Percentiles rank a stretch among this genome's conserved stretches.
Evolutionary conservation across 495 filamentous ascomycete species (phyloP).

Genomic region (Hamigera avellanea): DNA sequence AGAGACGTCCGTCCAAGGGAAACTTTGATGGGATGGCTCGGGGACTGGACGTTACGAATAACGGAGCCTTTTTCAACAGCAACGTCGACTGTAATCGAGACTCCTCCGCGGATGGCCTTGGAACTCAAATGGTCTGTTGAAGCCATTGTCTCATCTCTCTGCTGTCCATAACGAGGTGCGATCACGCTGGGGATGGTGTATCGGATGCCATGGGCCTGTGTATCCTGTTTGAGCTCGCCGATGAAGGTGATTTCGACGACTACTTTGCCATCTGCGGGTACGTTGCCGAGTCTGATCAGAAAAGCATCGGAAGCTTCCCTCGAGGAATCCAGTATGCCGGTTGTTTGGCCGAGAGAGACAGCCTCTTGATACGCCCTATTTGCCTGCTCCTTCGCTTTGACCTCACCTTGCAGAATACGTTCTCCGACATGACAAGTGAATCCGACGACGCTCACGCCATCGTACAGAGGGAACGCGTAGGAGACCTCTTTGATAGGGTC

Average conservation of each 20-base stretch:
- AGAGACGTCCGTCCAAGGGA: conserved; percentile 42
- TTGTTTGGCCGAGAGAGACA: conserved; percentile 41
- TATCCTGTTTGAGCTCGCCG: conserved; percentile 56
- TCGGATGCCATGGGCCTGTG: conserved; percentile 47
- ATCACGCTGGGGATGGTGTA: conserved; percentile 55
- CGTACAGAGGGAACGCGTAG: conserved; percentile 59
- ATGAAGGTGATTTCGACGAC: conserved; percentile 50
- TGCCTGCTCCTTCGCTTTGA: conserved; percentile 50
- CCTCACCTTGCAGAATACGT: conserved; percentile 39
- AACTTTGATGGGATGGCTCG: conserved; percentile 53
- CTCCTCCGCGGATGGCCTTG: conserved; percentile 20
- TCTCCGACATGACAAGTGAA: conserved; percentile 46
- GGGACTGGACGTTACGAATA: conserved; percentile 47
- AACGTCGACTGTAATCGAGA: conserved; percentile 49
- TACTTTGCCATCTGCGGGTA: conserved; percentile 40
- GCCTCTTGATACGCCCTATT: conserved; percentile 41
- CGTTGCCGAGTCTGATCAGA: conserved; percentile 50
- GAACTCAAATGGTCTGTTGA: conserved; percentile 9
- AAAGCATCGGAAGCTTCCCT: conserved; percentile 49
- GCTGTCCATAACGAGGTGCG: conserved; percentile 47
- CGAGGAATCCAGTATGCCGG: conserved; percentile 50
- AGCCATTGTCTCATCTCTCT: conserved; percentile 6
- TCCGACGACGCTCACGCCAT: conserved; percentile 51
- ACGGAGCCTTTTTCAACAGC: conserved; percentile 41
- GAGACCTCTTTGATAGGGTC: conserved; percentile 37